Evolutionary conservation across 176 grass and related monocot genomes (phyloP).

Genomic region (Oryza meyeriana): DNA sequence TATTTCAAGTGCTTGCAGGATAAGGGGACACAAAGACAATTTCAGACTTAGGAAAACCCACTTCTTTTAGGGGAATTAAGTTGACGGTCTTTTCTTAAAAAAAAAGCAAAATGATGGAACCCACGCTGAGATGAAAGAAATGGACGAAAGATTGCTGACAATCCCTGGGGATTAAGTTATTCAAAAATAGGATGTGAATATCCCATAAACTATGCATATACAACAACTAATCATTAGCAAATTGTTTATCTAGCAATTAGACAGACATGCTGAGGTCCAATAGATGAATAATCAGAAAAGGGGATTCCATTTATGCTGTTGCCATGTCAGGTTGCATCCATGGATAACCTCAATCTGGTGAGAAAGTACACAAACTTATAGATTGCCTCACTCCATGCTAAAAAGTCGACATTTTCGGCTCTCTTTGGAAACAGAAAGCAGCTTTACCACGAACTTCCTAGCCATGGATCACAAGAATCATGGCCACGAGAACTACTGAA

Average conservation of each 20-base stretch:
- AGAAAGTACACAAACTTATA: not conserved
- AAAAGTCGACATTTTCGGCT: not conserved
- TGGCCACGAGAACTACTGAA: slow-evolving; percentile 18
- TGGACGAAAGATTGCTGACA: not conserved
- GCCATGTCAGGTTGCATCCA: not conserved
- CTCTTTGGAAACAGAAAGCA: not conserved
- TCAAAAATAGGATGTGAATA: not conserved
- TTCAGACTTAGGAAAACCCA: not conserved
- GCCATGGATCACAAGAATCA: slow-evolving; percentile 56
- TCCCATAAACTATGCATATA: not conserved
- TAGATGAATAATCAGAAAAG: not conserved
- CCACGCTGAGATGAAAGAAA: not conserved
- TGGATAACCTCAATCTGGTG: not conserved
- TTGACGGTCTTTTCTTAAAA: not conserved
- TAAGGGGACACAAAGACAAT: not conserved
- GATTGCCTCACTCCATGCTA: not conserved
- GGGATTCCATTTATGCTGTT: not conserved
- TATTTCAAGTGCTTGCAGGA: not conserved
- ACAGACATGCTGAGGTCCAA: not conserved
- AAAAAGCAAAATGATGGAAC: not conserved
- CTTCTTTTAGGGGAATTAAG: not conserved
- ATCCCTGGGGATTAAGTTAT: not conserved
- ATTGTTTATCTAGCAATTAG: not conserved
- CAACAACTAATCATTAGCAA: not conserved
- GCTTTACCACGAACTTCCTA: slow-evolving; percentile 5